Base-by-base conservation (phyloP, 306 rosid species). In the Castanea crenata region DNA sequence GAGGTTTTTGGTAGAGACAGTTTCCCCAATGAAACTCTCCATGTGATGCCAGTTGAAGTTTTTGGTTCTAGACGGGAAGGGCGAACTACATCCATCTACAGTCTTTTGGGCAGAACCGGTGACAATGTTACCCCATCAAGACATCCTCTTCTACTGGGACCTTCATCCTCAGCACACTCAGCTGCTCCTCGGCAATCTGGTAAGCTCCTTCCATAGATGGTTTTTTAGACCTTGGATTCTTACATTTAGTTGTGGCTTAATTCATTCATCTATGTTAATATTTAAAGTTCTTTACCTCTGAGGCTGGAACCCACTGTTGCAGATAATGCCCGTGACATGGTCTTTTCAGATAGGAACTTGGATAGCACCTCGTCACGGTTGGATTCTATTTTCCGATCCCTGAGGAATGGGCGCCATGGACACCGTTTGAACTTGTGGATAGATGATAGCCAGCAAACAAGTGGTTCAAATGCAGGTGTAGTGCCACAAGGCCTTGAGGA, bases 41-140 rank as follows among this genome's bases (percentile, higher is more conserved):
- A 90, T 76, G 97, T 90, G 78, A 94, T 94, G 98, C 98, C 98
- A 11, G 92, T 94, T 76, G 98, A 94, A 85, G 96, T 90, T 83
- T 92, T 94, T 83, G 98, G 97, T 76, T 94, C 98, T 52, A 94
- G 98, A 78, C 93, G 98, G 75, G 93, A 92, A 58, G 98, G 97
- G 71, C 89, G 97, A 23, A 92, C 98, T 31, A 94, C 98, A 74
- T 94, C 98, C 74, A 94, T 94, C 74, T 94, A 94, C 88, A 94
- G 87, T 87, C 97, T 94, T 64, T 84, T 94, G 87, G 98, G 98
- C 32, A 89, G 98, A 81, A 84, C 88, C 21, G 94, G 97, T 73
- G 98, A 94, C 82, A 88, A 70, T 82, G 87, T 93, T 38, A 83
- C 92, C 55, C 94, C 97, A 72, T 86, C 93, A 31, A 87, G 89